Evolutionary conservation across 1,139 yeast genomes (phyloP).

Genomic region (Geotrichum reessii): DNA sequence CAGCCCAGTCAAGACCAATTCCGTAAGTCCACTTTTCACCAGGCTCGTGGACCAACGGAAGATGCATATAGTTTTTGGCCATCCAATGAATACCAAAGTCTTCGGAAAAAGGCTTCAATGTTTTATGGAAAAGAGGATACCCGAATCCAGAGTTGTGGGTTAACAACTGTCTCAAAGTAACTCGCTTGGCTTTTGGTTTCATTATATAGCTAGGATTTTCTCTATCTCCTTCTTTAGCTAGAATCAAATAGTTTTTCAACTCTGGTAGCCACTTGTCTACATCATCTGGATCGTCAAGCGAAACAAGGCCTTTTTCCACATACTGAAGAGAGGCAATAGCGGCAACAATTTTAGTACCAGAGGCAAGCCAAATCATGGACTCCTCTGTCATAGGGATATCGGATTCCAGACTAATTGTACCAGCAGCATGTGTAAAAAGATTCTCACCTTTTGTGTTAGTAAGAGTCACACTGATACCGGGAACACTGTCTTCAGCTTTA

Average conservation of each 20-base stretch:
- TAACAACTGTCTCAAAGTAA: conserved; percentile 40
- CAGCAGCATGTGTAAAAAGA: conserved; percentile 17
- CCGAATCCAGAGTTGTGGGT: conserved; percentile 40
- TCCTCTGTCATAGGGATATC: conserved; percentile 29
- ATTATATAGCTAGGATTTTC: conserved; percentile 35
- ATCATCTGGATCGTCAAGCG: conserved; percentile 37
- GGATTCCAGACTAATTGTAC: conserved; percentile 24
- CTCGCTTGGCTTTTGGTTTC: conserved; percentile 18
- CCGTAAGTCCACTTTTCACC: conserved; percentile 51
- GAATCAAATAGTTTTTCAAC: conserved; percentile 28
- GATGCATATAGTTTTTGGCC: conserved; percentile 22
- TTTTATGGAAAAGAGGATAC: conserved; percentile 32
- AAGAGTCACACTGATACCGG: background rate
- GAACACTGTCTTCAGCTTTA: background rate
- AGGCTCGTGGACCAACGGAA: conserved; percentile 49
- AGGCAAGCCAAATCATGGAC: conserved; percentile 38
- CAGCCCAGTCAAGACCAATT: conserved; percentile 49
- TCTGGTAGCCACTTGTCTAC: conserved; percentile 39
- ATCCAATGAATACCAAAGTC: conserved; percentile 12
- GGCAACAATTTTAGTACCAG: conserved; percentile 48
- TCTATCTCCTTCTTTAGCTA: conserved; percentile 35
- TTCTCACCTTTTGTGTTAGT: background rate
- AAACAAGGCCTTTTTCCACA: conserved; percentile 42
- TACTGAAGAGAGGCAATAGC: conserved; percentile 44
- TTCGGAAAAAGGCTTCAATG: conserved; percentile 5